These are phyloP conservation scores for Diaporthe sp. DNA, from an alignment of 2,329 filamentous ascomycete species.

Conservation along the genomic window DNA sequence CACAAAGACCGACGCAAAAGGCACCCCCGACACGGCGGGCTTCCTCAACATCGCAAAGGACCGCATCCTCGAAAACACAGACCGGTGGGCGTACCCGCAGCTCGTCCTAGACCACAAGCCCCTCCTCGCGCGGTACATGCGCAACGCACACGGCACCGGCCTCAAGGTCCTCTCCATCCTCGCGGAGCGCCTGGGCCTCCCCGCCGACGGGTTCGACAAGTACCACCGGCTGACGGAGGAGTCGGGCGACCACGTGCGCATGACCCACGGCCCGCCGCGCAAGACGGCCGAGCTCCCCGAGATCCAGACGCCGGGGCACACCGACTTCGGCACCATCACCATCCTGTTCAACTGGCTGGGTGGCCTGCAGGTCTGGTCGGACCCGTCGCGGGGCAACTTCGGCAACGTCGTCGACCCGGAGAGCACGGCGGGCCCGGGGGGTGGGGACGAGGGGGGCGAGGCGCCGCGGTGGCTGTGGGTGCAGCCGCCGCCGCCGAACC, in stretches of 20 bases:
- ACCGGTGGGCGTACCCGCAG: slow-evolving; percentile 35
- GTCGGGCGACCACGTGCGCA: slow-evolving; percentile 43
- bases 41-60: slow-evolving; percentile 44
- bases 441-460: slow-evolving; percentile 1
- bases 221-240: slow-evolving; percentile 39
- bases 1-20: slow-evolving; percentile 39
- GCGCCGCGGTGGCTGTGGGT: slow-evolving; percentile 51
- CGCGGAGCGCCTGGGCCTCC: slow-evolving; percentile 30
- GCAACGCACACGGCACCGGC: slow-evolving; percentile 37
- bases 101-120: slow-evolving; percentile 36
- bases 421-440: neutral
- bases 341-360: slow-evolving; percentile 56
- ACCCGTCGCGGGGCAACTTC: slow-evolving; percentile 38
- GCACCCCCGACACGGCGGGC: slow-evolving; percentile 39
- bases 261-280: slow-evolving; percentile 41
- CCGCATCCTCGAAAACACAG: slow-evolving; percentile 40
- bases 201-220: slow-evolving; percentile 30
- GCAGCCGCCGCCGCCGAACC: slow-evolving; percentile 49
- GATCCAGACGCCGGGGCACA: slow-evolving; percentile 48
- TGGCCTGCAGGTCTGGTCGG: slow-evolving; percentile 53
- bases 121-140: slow-evolving; percentile 39
- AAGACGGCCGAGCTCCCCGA: slow-evolving; percentile 36
- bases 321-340: slow-evolving; percentile 56
- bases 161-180: slow-evolving; percentile 39
- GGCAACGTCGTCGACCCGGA: slow-evolving; percentile 40